Evolutionary conservation across 192 early-diverging fungal genomes (phyloP), one percentile per base, ranked within the genome.

Genomic region (Coemansia sp.): DNA sequence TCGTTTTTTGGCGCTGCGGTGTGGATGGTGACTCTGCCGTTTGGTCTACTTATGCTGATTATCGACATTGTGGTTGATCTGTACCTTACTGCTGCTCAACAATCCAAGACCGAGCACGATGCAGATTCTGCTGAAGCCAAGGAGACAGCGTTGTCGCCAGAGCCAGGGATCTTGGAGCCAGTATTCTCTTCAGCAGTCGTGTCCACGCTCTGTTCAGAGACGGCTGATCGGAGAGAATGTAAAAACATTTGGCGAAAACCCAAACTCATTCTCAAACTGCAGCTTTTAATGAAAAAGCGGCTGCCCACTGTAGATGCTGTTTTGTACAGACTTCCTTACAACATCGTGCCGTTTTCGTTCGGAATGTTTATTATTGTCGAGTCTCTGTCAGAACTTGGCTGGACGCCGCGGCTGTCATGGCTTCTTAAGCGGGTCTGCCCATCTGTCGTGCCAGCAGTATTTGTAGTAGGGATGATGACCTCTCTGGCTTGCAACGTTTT

Each of bases 281-380:
- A 65, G 52, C 2, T n/a, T n/a, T 8, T 58, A 20, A 38, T 54
- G 32, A 52, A 63, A 32, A 38, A 60, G 41, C 72, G 73, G 33
- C 69, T 87, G 8, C 91, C 90, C 5, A 88, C 87, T 2, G 65
- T 91, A 1, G 65, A 41, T 2, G 75, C 81, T 20, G 85, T 87
- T 14, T 45, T 76, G n/a, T 67, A 66, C 39, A 84, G 93, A 5
- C 86, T 95, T 71, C 95, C 95, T 1, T 94, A 89, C 85, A 70
- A 75, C 4, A 87, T 96, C 18, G 72, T 92, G 11, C 91, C 93
- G 0, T 96, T 96, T 75, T 81, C 88, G 11, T 72, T 95, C 35
- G 90, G 93, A 20, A 93, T 94, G 92, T 96, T 96, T 81, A 90
- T 94, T 62, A 83, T 95, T 37, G 90, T 93, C 11, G 93, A 91